Evolutionary conservation across 148 eudicot species (phyloP).

Genomic region (Pouteria glomerata): DNA sequence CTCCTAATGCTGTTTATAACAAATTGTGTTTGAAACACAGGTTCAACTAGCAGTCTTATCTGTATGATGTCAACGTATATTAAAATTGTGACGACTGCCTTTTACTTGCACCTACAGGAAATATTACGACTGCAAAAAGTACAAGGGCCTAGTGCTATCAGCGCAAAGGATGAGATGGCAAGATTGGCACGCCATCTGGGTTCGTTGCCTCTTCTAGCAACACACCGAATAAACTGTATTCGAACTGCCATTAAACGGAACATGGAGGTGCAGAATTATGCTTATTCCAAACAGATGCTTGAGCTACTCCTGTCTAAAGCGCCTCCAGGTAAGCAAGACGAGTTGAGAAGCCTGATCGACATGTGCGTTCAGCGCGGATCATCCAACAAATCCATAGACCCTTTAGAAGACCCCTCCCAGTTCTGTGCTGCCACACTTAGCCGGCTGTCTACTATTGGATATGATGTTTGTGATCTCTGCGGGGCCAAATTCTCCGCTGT

Average conservation of each 20-base stretch:
- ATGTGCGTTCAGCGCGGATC: slow-evolving; percentile 82
- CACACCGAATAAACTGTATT: slow-evolving; percentile 90
- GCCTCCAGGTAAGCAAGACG: slow-evolving; percentile 89
- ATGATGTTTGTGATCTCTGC: slow-evolving; percentile 93
- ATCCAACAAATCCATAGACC: slow-evolving; percentile 88
- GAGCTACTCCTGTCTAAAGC: slow-evolving; percentile 89
- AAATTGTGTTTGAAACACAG: no score
- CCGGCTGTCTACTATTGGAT: slow-evolving; percentile 90
- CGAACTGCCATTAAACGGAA: slow-evolving; percentile 93
- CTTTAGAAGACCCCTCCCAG: slow-evolving; percentile 92
- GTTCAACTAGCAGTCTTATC: no score
- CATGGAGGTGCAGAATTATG: slow-evolving; percentile 93
- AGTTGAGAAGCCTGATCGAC: slow-evolving; percentile 84
- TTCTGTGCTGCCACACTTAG: slow-evolving; percentile 97
- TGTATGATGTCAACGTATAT: neutral
- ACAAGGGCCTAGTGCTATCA: slow-evolving; percentile 79
- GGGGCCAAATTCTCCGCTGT: slow-evolving; percentile 94
- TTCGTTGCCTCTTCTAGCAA: slow-evolving; percentile 89
- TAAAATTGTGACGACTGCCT: neutral
- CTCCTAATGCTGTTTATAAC: no score
- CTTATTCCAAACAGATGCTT: slow-evolving; percentile 89
- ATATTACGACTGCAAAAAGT: slow-evolving; percentile 85
- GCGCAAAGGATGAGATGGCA: slow-evolving; percentile 97
- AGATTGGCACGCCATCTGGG: slow-evolving; percentile 89
- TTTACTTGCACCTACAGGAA: slow-evolving; percentile 49